Conservation (phyloP, 2,329 filamentous ascomycete genomes). For the Tolypocladium tropicale region DNA sequence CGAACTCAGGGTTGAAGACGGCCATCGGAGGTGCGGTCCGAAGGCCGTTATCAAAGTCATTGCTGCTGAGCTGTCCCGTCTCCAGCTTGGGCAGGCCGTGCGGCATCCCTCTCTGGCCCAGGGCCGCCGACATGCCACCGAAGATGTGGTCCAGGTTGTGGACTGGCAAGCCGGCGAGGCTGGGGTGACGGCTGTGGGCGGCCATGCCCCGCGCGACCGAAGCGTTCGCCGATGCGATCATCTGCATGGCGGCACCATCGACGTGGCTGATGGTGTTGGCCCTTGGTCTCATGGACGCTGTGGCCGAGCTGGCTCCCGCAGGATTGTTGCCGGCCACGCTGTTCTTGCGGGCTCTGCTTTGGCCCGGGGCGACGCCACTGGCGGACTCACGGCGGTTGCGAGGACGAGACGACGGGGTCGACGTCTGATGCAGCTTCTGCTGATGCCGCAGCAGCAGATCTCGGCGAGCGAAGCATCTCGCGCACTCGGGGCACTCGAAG, state of each 20-base stretch:
- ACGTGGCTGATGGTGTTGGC: constrained; percentile 96
- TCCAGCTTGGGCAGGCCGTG: constrained; percentile 75
- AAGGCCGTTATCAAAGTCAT: constrained; percentile 58
- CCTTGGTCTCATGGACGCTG: constrained; percentile 65
- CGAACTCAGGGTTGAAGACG: constrained; percentile 48
- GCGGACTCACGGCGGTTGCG: constrained; percentile 86
- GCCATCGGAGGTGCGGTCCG: constrained; percentile 65
- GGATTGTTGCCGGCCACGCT: constrained; percentile 58
- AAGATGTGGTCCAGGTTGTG: constrained; percentile 53
- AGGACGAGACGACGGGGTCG: constrained; percentile 76
- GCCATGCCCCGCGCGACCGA: constrained; percentile 38
- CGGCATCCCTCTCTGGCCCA: constrained; percentile 55
- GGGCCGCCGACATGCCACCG: constrained; percentile 59
- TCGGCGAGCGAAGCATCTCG: constrained; percentile 86
- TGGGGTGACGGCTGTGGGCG: constrained; percentile 62
- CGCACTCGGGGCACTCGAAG: constrained; percentile 92
- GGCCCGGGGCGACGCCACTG: constrained; percentile 55
- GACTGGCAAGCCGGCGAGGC: constrained; percentile 57
- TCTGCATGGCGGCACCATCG: constrained; percentile 64
- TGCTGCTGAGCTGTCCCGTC: constrained; percentile 55
- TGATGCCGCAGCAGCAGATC: constrained; percentile 90
- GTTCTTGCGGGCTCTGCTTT: constrained; percentile 80
- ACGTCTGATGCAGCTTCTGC: constrained; percentile 94
- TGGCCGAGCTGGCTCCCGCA: constrained; percentile 31
- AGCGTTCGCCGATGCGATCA: constrained; percentile 53